Evolutionary conservation across 2,329 filamentous ascomycete species (phyloP).

Genomic region (Hysterium pulicare): DNA sequence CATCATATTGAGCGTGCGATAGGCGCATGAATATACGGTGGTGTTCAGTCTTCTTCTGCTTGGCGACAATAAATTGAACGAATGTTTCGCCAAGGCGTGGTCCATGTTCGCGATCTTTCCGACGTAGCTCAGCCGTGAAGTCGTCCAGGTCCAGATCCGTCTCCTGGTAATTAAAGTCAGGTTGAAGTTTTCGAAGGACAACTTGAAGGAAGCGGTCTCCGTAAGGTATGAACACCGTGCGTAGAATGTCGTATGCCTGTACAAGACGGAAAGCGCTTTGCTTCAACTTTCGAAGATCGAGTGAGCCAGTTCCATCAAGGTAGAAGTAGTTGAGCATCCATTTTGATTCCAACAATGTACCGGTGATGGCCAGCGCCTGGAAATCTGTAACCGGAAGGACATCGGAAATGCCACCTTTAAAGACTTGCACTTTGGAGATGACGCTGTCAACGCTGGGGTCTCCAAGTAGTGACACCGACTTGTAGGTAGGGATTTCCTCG

Average conservation of each 20-base stretch:
- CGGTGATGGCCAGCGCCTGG: constrained; percentile 32
- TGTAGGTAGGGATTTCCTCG: constrained; percentile 17
- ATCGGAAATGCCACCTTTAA: constrained; percentile 33
- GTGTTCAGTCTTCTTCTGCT: constrained; percentile 25
- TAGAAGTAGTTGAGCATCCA: constrained; percentile 38
- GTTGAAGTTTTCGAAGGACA: constrained; percentile 27
- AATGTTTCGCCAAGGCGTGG: constrained; percentile 29
- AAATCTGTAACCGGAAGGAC: constrained; percentile 33
- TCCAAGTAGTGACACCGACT: constrained; percentile 29
- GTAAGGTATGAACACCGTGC: constrained; percentile 34
- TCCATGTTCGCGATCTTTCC: constrained; percentile 26
- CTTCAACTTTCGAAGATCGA: constrained; percentile 31
- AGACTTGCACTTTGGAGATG: constrained; percentile 33
- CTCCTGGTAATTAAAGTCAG: constrained; percentile 29
- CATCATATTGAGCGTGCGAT: constrained; percentile 35
- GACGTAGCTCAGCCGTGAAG: constrained; percentile 26
- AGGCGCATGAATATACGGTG: constrained; percentile 32
- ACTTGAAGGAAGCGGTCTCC: constrained; percentile 33
- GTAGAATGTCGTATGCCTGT: constrained; percentile 31
- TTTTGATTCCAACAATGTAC: constrained; percentile 29
- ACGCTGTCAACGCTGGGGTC: constrained; percentile 33
- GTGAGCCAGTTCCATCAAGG: constrained; percentile 25
- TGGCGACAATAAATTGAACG: constrained; percentile 29
- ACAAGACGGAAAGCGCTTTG: constrained; percentile 29
- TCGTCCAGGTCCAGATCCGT: constrained; percentile 27